Percentiles rank a stretch among this genome's conserved stretches.
These are phyloP conservation scores for Mycogone perniciosa DNA, from an alignment of 2,329 filamentous ascomycete species.

Conservation along the genomic window DNA sequence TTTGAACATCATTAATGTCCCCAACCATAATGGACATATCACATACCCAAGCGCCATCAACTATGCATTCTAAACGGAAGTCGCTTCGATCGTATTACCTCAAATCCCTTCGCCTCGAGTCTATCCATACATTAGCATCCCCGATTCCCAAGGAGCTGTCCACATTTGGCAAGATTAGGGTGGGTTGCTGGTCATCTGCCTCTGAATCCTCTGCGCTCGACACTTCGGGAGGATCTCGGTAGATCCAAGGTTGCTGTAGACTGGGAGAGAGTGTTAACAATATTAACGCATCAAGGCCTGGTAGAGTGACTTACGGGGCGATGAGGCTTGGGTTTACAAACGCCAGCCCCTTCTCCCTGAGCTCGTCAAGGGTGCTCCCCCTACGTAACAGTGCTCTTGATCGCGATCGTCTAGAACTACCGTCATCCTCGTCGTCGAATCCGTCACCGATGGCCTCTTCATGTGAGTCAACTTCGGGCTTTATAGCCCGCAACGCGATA, in stretches of 20 bases:
- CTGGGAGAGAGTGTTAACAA: slow-evolving; percentile 27
- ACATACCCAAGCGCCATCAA: background rate
- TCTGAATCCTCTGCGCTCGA: slow-evolving; percentile 23
- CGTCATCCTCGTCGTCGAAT: slow-evolving; percentile 38
- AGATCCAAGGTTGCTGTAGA: slow-evolving; percentile 66
- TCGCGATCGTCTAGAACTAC: slow-evolving; percentile 24
- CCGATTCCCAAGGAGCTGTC: slow-evolving; percentile 34
- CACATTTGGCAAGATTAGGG: slow-evolving; percentile 26
- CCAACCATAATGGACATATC: background rate
- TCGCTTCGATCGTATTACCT: background rate
- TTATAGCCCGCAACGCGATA: slow-evolving; percentile 84
- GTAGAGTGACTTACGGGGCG: slow-evolving; percentile 48
- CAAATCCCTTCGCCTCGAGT: slow-evolving; percentile 11
- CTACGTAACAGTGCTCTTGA: slow-evolving; percentile 40
- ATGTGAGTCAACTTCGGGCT: slow-evolving; percentile 43
- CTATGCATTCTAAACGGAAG: background rate
- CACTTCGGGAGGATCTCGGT: slow-evolving; percentile 39
- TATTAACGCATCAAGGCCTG: background rate
- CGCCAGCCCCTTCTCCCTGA: slow-evolving; percentile 59
- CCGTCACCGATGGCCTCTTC: slow-evolving; percentile 34
- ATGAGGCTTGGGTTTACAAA: slow-evolving; percentile 75
- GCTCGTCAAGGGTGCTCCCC: slow-evolving; percentile 65
- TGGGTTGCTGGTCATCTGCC: slow-evolving; percentile 14
- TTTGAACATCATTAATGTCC: background rate
- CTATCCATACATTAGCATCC: slow-evolving; percentile 34